These are phyloP conservation scores for Zoysia pacifica DNA, from an alignment of 176 grass and related monocot genomes.

Conservation along the genomic window DNA sequence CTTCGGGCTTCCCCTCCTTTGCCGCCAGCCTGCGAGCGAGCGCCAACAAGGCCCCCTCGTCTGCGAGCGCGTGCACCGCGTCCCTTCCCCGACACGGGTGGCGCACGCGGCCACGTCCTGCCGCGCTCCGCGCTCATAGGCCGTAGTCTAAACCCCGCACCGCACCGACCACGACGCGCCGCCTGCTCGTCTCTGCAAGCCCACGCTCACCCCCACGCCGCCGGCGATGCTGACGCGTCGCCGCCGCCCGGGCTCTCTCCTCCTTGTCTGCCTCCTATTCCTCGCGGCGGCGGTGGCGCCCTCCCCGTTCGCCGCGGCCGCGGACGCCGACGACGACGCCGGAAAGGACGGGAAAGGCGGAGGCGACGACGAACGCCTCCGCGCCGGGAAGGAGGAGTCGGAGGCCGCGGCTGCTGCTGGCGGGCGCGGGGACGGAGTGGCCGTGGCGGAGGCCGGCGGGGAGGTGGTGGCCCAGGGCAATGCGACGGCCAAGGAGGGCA, in stretches of 20 bases:
- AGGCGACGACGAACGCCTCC: slow-evolving; percentile 16
- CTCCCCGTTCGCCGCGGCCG: not conserved
- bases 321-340: not conserved
- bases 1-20: not conserved
- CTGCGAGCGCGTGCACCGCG: slow-evolving; percentile 19
- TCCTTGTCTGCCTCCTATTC: slow-evolving; percentile 29
- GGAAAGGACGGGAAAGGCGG: slow-evolving; percentile 9
- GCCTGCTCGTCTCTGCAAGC: not conserved
- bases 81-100: slow-evolving; percentile 36
- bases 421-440: slow-evolving; percentile 19
- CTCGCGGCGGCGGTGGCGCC: slow-evolving; percentile 35
- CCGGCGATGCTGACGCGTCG: slow-evolving; percentile 62
- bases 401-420: slow-evolving; percentile 21
- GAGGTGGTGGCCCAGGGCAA: slow-evolving; percentile 47
- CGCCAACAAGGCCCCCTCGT: slow-evolving; percentile 7
- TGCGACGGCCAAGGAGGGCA: slow-evolving; percentile 68
- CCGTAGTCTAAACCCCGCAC: slow-evolving; percentile 44
- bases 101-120: slow-evolving; percentile 15
- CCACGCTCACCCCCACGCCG: not conserved
- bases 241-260: slow-evolving; percentile 20
- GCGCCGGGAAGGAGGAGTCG: slow-evolving; percentile 33
- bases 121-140: slow-evolving; percentile 7
- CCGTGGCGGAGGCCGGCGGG: slow-evolving; percentile 36
- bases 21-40: not conserved
- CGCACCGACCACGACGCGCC: slow-evolving; percentile 3